These are phyloP conservation scores for Boletus pseudo-olivaceus DNA, from an alignment of 768 basidiomycete species.

Conservation along the genomic window DNA sequence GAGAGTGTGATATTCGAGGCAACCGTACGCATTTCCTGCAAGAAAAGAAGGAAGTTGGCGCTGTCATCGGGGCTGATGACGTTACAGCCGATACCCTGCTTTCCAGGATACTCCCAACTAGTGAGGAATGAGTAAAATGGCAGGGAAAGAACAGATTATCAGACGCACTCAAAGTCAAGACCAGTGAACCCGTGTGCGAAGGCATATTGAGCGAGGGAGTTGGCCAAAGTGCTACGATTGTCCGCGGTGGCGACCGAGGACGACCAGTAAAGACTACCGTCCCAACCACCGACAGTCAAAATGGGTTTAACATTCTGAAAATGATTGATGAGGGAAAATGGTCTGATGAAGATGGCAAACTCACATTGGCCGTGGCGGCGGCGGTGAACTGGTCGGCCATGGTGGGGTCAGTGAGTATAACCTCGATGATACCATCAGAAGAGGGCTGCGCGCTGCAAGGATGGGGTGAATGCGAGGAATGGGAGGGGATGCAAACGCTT, in stretches of 20 bases:
- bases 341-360: neutral
- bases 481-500: neutral
- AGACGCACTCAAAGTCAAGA: slow-evolving; percentile 64
- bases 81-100: slow-evolving; percentile 70
- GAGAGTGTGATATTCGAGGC: slow-evolving; percentile 63
- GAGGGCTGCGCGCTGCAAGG: slow-evolving; percentile 23
- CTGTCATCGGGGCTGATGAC: slow-evolving; percentile 59
- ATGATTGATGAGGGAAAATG: neutral
- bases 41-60: slow-evolving; percentile 73
- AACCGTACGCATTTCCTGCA: slow-evolving; percentile 61
- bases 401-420: slow-evolving; percentile 1
- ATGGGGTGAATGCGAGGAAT: neutral
- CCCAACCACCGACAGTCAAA: slow-evolving; percentile 67
- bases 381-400: slow-evolving; percentile 21
- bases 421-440: slow-evolving; percentile 7
- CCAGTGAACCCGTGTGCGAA: slow-evolving; percentile 52
- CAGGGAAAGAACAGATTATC: neutral
- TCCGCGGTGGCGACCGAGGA: slow-evolving; percentile 47
- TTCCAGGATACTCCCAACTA: slow-evolving; percentile 86
- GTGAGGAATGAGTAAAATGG: neutral
- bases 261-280: slow-evolving; percentile 61
- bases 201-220: slow-evolving; percentile 48
- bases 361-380: slow-evolving; percentile 26
- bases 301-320: slow-evolving; percentile 52
- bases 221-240: slow-evolving; percentile 58